Base-by-base conservation (phyloP, 2,329 filamentous ascomycete species). In the Xylariaceae sp. region DNA sequence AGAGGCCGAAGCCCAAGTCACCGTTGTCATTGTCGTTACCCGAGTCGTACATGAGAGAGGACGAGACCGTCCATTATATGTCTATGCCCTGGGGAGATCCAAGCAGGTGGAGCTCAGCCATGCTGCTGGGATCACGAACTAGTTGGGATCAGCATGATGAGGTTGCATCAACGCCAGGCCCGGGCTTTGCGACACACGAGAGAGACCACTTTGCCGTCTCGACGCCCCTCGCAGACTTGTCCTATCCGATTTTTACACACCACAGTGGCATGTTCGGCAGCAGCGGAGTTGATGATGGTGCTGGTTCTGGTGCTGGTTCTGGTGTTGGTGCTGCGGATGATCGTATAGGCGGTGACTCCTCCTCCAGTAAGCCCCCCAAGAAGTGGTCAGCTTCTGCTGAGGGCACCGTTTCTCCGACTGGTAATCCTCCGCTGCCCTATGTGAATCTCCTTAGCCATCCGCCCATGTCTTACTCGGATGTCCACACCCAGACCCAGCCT, bases 401-500 rank as follows among this genome's bases (percentile, higher is more conserved):
- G 11, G 31, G 12, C 46, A 42, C n/a, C 31, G 26, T 30, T 45
- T 50, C 43, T 29, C 43, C 29, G 29, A 7, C 42, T 12, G 19
- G 19, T 19, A 19, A 19, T 19, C 39, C 27, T 39, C 19, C 51
- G 30, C 48, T 53, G 41, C n/a, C 56, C 7, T 54, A 50, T 32
- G 39, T 35, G 29, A 47, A 37, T 43, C 29, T 40, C 8, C 35
- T 50, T 48, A 53, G 47, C 31, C 49, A 57, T 37, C 52, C 39
- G 34, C 34, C 55, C 32, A 49, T 57, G 49, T 48, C 57, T 48
- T 57, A 46, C 52, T 49, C 55, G 40, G 55, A 53, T 53, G 47
- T 31, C 43, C 49, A 57, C 50, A 40, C 32, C 35, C 47, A 53
- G 42, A 19, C 47, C 47, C 51, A 54, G 37, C 44, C 57, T 5